A percentile compares a stretch with the other conserved stretches of the same genome.
Evolutionary conservation across 805 yeast genomes (phyloP).

Genomic region (Wickerhamiella nectarea): DNA sequence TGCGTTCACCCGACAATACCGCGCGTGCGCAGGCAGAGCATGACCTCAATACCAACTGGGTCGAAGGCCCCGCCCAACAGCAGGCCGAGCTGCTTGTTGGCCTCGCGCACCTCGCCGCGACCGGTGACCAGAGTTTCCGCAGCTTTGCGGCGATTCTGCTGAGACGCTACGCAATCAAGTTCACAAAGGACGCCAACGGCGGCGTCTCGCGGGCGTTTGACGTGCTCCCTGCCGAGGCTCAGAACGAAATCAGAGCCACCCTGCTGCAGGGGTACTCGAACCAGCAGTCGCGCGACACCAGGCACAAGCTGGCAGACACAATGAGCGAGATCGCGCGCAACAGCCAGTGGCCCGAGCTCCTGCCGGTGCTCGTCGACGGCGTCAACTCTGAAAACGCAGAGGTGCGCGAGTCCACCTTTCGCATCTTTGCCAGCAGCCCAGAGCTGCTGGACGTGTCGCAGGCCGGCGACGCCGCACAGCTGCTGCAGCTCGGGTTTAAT

Average conservation of each 20-base stretch:
- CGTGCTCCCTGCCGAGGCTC: slow-evolving; percentile 43
- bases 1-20: slow-evolving; percentile 67
- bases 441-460: slow-evolving; percentile 45
- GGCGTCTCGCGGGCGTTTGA: slow-evolving; percentile 72
- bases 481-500: slow-evolving; percentile 68
- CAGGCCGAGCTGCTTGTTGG: slow-evolving; percentile 62
- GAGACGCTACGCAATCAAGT: slow-evolving; percentile 68
- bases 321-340: slow-evolving; percentile 75
- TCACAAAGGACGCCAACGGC: slow-evolving; percentile 47
- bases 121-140: slow-evolving; percentile 40
- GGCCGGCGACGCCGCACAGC: slow-evolving; percentile 40
- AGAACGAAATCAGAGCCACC: slow-evolving; percentile 46
- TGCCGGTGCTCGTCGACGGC: slow-evolving; percentile 53
- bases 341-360: slow-evolving; percentile 65
- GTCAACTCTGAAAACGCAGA: slow-evolving; percentile 47
- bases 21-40: slow-evolving; percentile 69
- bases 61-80: slow-evolving; percentile 35
- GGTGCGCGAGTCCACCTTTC: slow-evolving; percentile 78
- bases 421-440: slow-evolving; percentile 79
- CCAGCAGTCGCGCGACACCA: slow-evolving; percentile 56
- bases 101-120: slow-evolving; percentile 64
- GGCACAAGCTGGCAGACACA: slow-evolving; percentile 89
- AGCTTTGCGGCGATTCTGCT: slow-evolving; percentile 80
- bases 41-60: slow-evolving; percentile 63
- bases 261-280: slow-evolving; percentile 58